Evolutionary conservation across 768 basidiomycete genomes (phyloP), one percentile per base, ranked within the genome.

Genomic region (Porphyrellus cyaneotinctus): DNA sequence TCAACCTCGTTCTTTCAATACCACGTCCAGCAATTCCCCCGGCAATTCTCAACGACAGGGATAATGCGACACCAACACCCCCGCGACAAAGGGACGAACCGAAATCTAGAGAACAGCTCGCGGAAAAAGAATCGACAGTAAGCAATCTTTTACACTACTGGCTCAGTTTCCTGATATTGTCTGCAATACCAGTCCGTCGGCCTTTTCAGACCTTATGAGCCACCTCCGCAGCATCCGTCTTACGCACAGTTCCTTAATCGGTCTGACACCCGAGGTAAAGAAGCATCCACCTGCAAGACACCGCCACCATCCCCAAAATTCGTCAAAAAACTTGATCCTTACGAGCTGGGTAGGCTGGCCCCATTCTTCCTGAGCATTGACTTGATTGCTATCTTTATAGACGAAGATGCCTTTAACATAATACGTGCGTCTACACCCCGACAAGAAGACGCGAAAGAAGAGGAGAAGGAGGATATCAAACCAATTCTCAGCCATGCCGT

Each of bases 261-360:
- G 23, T 3, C 46, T 45, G 49, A 44, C 6, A 15, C 26, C 4
- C 28, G 15, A 44, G 7, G 2, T 3, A 38, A 42, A 2, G 32
- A 36, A 10, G 14, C 14, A 8, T 26, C 53, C 9, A 32, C 43
- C 9, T 31, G 49, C 18, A 14, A 11, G 26, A 9, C 20, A 20
- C 30, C 41, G 2, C 23, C 49, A 6, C 38, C 60, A n/a, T 51
- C 32, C 6, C 37, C 36, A 11, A 69, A 63, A 38, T 54, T 62
- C 17, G 20, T 66, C 32, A 68, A 56, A 39, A 68, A 68, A 37
- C 33, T 66, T 3, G 68, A 70, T 45, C 66, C 66, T 0, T 70
- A 68, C 6, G 66, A 68, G 33, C 23, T 66, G 18, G 68, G 68
- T 57, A 17, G 43, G 43, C 26, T 36, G 6, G 12, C 3, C 15